A percentile compares a stretch with the other conserved stretches of the same genome.
These are phyloP conservation scores for Starmera dryadoides DNA, from an alignment of 805 yeast genomes.

Conservation along the genomic window DNA sequence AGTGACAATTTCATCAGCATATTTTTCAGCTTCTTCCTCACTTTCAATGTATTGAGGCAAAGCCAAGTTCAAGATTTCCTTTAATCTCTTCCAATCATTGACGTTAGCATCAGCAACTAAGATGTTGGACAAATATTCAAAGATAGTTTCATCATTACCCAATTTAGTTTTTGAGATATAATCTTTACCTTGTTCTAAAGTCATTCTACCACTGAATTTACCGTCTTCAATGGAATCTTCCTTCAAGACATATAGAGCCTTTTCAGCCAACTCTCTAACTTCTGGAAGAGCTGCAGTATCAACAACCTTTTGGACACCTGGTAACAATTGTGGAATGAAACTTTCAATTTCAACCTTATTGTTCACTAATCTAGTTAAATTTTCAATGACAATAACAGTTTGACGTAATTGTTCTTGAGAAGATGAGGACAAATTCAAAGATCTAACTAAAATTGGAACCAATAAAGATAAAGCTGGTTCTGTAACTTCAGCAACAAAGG, in stretches of 20 bases:
- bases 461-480: constrained; percentile 88
- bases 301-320: constrained; percentile 87
- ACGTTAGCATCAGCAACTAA: constrained; percentile 62
- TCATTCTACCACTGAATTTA: constrained; percentile 69
- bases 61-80: constrained; percentile 42
- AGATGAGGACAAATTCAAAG: constrained; percentile 73
- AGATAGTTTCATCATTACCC: constrained; percentile 30
- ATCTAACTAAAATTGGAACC: constrained; percentile 88
- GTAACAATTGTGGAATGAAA: constrained; percentile 78
- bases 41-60: constrained; percentile 27
- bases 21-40: constrained; percentile 28
- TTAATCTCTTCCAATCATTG: constrained; percentile 61
- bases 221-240: constrained; percentile 76
- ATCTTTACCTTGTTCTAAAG: constrained; percentile 42
- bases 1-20: constrained; percentile 37
- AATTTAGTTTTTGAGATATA: constrained; percentile 28
- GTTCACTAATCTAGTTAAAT: constrained; percentile 90
- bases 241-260: constrained; percentile 74
- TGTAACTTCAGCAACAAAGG: constrained; percentile 97
- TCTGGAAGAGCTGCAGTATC: constrained; percentile 92
- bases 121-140: constrained; percentile 43
- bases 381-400: constrained; percentile 92
- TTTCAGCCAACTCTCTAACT: constrained; percentile 86
- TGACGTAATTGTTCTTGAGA: constrained; percentile 96
- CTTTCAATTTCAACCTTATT: constrained; percentile 86